Percentiles rank a stretch among this genome's conserved stretches.
phyloP scores from a whole-genome alignment of 2,329 filamentous ascomycete genomes.

The Achaetomium macrosporum region DNA sequence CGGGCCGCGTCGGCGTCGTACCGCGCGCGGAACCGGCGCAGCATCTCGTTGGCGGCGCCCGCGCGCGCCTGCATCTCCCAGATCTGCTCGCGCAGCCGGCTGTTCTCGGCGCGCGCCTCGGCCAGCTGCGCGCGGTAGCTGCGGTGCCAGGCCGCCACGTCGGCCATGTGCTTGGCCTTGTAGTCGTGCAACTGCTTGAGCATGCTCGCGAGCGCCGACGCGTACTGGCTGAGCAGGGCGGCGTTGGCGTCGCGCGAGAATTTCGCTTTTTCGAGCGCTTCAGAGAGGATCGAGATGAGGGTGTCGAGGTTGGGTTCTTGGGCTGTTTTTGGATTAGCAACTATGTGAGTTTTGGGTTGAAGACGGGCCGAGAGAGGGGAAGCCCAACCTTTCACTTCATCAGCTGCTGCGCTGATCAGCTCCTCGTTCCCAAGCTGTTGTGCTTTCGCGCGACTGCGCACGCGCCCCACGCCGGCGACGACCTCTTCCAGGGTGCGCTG shows the following conservation, averaged over 20 bases:
- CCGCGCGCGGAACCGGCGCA: conserved; percentile 51
- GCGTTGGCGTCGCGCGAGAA: conserved; percentile 56
- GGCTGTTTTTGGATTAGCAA: conserved; percentile 35
- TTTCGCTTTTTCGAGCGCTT: conserved; percentile 57
- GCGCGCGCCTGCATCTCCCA: conserved; percentile 61
- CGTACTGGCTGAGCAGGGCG: conserved; percentile 52
- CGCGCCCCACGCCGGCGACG: conserved; percentile 55
- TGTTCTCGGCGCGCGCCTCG: conserved; percentile 59
- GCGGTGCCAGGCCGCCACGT: conserved; percentile 59
- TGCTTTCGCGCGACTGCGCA: conserved; percentile 51
- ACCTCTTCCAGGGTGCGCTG: conserved; percentile 57
- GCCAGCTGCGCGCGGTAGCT: conserved; percentile 61
- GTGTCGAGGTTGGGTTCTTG: conserved; percentile 56
- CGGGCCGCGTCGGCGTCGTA: conserved; percentile 52
- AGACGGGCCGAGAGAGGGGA: not conserved
- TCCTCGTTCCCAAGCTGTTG: conserved; percentile 53
- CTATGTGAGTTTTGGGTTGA: not conserved
- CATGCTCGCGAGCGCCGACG: conserved; percentile 50
- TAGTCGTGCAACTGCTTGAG: conserved; percentile 61
- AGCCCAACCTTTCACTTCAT: conserved; percentile 50
- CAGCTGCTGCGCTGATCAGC: conserved; percentile 48
- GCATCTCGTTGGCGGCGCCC: conserved; percentile 49
- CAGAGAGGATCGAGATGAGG: conserved; percentile 54
- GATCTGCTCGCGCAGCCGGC: conserved; percentile 57
- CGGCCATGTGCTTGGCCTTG: conserved; percentile 56